Evolutionary conservation across 306 rosid species (phyloP).

Genomic region (Sindora glabra): DNA sequence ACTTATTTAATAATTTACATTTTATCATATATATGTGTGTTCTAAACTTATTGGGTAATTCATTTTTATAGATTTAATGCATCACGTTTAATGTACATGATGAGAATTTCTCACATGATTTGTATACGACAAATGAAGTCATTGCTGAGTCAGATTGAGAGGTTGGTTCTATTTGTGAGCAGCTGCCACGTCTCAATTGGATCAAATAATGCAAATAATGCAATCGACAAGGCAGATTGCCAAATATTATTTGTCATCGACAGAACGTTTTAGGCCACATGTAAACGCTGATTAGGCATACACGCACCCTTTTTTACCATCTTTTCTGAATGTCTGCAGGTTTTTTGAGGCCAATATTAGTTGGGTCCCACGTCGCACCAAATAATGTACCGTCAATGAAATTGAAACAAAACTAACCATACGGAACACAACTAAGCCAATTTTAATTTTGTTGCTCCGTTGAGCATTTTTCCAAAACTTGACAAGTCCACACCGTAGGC

Average conservation of each 20-base stretch:
- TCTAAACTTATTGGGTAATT: too few relatives aligned
- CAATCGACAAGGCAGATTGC: conserved; percentile 1
- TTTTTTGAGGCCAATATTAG: conserved; percentile 6
- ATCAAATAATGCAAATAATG: conserved; percentile 9
- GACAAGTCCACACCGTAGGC: conserved; percentile 35
- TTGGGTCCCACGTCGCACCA: background rate
- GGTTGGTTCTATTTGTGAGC: background rate
- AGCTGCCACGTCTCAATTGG: background rate
- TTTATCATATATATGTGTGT: too few relatives aligned
- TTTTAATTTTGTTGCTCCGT: too few relatives aligned
- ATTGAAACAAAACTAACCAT: too few relatives aligned
- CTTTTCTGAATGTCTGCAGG: too few relatives aligned
- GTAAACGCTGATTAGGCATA: background rate
- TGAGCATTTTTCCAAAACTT: too few relatives aligned
- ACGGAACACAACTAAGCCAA: too few relatives aligned
- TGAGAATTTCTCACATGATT: background rate
- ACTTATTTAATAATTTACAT: too few relatives aligned
- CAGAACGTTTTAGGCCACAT: background rate
- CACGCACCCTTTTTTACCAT: too few relatives aligned
- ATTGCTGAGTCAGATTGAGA: background rate
- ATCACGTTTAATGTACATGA: too few relatives aligned
- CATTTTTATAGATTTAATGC: too few relatives aligned
- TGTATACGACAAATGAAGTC: background rate
- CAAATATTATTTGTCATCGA: background rate
- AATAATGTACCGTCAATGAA: too few relatives aligned